A percentile compares a stretch with the other conserved stretches of the same genome.
These are phyloP conservation scores for Aureobasidium zeae DNA, from an alignment of 2,329 filamentous ascomycete species.

Conservation along the genomic window DNA sequence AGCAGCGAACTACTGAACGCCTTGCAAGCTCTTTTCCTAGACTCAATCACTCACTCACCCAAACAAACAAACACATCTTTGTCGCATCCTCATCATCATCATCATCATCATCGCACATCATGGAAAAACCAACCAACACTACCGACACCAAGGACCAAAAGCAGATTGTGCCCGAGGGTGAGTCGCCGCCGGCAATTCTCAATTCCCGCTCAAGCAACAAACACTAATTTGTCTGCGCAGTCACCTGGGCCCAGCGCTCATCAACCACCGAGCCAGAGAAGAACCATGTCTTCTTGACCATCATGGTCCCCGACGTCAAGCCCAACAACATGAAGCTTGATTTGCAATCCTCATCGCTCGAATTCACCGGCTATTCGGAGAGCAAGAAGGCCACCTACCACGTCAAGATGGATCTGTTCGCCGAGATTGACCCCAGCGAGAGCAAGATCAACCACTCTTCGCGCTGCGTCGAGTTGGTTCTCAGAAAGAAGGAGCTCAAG, in stretches of 20 bases:
- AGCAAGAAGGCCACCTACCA: constrained; percentile 82
- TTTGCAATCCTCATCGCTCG: constrained; percentile 65
- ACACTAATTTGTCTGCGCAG: constrained; percentile 41
- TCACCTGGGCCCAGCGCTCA: constrained; percentile 97
- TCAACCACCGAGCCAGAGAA: constrained; percentile 67
- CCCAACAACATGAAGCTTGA: constrained; percentile 70
- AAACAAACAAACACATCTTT: too few relatives aligned
- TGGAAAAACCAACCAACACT: constrained; percentile 28
- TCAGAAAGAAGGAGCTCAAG: constrained; percentile 94
- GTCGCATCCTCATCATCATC: constrained; percentile 14
- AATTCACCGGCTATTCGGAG: constrained; percentile 73
- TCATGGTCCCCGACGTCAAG: constrained; percentile 77
- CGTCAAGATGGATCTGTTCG: constrained; percentile 79
- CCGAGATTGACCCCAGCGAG: constrained; percentile 76
- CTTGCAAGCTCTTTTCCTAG: constrained; percentile 8
- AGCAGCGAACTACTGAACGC: constrained; percentile 11
- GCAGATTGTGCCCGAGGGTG: constrained; percentile 32
- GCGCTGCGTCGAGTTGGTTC: constrained; percentile 80
- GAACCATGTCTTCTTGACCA: constrained; percentile 92
- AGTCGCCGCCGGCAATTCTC: constrained; percentile 1
- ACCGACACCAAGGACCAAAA: constrained; percentile 28
- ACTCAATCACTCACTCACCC: constrained; percentile 14
- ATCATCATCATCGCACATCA: constrained; percentile 16
- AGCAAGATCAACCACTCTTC: constrained; percentile 81
- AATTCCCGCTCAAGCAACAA: background rate